Base-by-base conservation (phyloP, 108 stramenopile species). In the Mayamaea pseudoterrestris region DNA sequence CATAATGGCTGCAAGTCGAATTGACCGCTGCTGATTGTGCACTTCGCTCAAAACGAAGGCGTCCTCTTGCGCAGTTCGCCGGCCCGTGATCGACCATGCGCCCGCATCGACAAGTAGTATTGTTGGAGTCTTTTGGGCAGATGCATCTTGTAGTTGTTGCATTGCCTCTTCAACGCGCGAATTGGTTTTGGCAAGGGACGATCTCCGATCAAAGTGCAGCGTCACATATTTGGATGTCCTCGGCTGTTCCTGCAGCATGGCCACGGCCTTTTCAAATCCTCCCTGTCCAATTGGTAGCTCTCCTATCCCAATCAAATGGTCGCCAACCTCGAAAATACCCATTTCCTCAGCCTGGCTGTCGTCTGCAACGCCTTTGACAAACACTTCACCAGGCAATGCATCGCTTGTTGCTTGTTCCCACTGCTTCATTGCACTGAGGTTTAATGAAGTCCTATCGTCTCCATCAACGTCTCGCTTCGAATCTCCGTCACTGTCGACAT, bases 311-410 rank as follows among this genome's bases (percentile, higher is more conserved):
- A 59, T 53, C 23, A 88, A 35, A 3, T 67, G 70, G 61, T 88
- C 86, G 13, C 86, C 86, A 23, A 88, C 50, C 63, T 88, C 71
- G 61, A 83, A 83, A 25, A 83, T 68, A 23, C 76, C 79, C 40
- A 88, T 36, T 23, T 40, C 48, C 25, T 64, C 67, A 8, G 86
- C 86, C 53, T 88, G 86, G 9, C 79, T 49, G 28, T 45, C 66
- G 2, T 47, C 48, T 9, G 73, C 52, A 45, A 77, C 64, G n/a
- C 70, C 81, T 29, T 64, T 64, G 31, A 88, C 64, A 47, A 73
- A 83, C 0, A 88, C 86, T 47, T 88, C 76, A 1, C 81, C 86
- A 2, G 61, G 63, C 16, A 61, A 41, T 11, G 78, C 76, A 56
- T 65, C 27, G 36, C 60, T 40, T 21, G 76, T 80, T n/a, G 79